These are phyloP conservation scores for Candida nanaspora DNA, from an alignment of 805 yeast genomes.

Conservation along the genomic window DNA sequence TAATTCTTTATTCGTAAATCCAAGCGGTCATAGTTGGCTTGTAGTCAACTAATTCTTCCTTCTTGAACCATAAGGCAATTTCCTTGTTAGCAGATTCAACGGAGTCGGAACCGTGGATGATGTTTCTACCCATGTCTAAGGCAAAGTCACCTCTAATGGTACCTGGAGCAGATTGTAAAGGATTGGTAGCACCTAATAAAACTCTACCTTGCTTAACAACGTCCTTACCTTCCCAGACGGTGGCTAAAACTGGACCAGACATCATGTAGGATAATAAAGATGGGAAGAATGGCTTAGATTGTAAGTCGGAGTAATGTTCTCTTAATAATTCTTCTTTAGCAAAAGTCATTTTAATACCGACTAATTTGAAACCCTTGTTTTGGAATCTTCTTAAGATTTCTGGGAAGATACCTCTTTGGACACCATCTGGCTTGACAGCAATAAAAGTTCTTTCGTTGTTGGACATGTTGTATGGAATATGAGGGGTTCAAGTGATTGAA, in stretches of 20 bases:
- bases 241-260: slow-evolving; percentile 98
- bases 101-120: slow-evolving; percentile 98
- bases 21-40: slow-evolving; percentile 77
- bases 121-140: slow-evolving; percentile 98
- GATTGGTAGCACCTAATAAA: slow-evolving; percentile 98
- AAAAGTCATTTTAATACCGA: slow-evolving; percentile 83
- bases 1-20: slow-evolving; percentile 97
- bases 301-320: slow-evolving; percentile 93
- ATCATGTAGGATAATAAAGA: slow-evolving; percentile 92
- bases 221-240: slow-evolving; percentile 99
- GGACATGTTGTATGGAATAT: slow-evolving; percentile 33
- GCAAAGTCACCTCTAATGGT: slow-evolving; percentile 99
- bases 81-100: slow-evolving; percentile 97
- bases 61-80: slow-evolving; percentile 95
- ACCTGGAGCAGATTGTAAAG: slow-evolving; percentile 95
- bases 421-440: slow-evolving; percentile 98
- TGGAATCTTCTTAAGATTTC: slow-evolving; percentile 90
- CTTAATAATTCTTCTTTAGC: slow-evolving; percentile 86
- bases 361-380: slow-evolving; percentile 95
- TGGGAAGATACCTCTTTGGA: slow-evolving; percentile 95
- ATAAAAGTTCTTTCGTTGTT: slow-evolving; percentile 78
- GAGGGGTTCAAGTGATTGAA: no score
- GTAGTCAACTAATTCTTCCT: slow-evolving; percentile 92
- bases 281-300: slow-evolving; percentile 96
- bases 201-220: slow-evolving; percentile 98